Evolutionary conservation across 2,329 filamentous ascomycete genomes (phyloP).

Genomic region (Botrytis fabae): DNA sequence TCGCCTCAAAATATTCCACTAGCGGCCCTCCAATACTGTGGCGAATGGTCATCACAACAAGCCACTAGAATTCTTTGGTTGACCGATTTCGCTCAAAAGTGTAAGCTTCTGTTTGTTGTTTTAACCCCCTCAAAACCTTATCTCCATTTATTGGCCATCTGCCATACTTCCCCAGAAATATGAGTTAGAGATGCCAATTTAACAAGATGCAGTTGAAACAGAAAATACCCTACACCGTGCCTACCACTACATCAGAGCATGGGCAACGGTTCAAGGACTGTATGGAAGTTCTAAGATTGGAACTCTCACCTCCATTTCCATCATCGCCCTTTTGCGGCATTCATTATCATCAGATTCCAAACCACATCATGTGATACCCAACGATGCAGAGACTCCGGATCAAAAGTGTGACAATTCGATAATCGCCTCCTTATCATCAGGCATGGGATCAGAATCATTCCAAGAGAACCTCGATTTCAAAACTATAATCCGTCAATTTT

Average conservation of each 20-base stretch:
- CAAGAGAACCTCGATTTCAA: neutral
- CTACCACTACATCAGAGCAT: conserved; percentile 26
- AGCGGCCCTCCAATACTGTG: neutral
- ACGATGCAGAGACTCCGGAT: neutral
- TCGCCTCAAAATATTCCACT: neutral
- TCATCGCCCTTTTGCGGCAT: neutral
- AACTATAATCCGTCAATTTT: neutral
- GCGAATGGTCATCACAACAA: neutral
- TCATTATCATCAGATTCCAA: neutral
- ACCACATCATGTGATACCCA: neutral
- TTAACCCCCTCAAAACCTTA: neutral
- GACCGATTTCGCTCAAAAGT: neutral
- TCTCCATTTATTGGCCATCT: neutral
- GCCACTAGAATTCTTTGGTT: neutral
- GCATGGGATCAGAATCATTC: neutral
- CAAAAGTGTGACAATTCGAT: neutral
- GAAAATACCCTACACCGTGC: neutral
- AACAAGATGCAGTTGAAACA: neutral
- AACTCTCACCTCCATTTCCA: neutral
- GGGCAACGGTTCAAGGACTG: conserved; percentile 19
- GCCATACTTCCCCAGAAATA: no score
- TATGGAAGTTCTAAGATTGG: neutral
- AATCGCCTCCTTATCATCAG: neutral
- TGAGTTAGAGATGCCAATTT: neutral
- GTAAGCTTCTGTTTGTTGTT: neutral